Evolutionary conservation across 805 yeast species (phyloP).

Genomic region (Pichia eremophila): DNA sequence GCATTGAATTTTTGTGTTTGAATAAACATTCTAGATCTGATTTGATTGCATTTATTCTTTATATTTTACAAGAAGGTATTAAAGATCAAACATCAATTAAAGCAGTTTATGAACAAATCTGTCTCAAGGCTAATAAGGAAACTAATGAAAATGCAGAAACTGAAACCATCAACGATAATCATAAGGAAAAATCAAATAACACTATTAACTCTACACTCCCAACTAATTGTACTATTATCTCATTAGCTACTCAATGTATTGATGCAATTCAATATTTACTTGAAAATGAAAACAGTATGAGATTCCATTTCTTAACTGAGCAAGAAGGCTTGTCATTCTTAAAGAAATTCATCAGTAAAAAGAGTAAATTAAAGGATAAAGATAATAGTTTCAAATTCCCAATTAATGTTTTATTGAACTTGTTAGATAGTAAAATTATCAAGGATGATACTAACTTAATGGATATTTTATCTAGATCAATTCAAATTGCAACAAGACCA

Average conservation of each 20-base stretch:
- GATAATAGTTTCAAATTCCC: constrained; percentile 54
- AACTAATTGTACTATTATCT: constrained; percentile 52
- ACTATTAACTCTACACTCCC: constrained; percentile 29
- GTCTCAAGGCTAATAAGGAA: constrained; percentile 33
- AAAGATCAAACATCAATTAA: constrained; percentile 51
- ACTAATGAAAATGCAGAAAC: not conserved
- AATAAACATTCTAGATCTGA: constrained; percentile 76
- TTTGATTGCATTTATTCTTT: constrained; percentile 55
- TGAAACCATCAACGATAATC: not conserved
- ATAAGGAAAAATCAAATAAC: not conserved
- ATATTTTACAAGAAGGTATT: constrained; percentile 70
- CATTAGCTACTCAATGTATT: constrained; percentile 67
- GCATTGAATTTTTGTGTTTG: constrained; percentile 58
- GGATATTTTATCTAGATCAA: constrained; percentile 65
- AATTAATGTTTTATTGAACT: constrained; percentile 52
- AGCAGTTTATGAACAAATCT: constrained; percentile 47
- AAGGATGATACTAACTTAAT: constrained; percentile 65
- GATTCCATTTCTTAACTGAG: constrained; percentile 70
- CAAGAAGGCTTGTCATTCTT: constrained; percentile 49
- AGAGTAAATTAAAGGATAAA: constrained; percentile 19
- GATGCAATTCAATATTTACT: constrained; percentile 66
- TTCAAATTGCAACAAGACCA: constrained; percentile 73
- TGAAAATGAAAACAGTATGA: constrained; percentile 55
- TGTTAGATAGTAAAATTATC: constrained; percentile 56
- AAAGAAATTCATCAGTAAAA: constrained; percentile 27